Conservation (phyloP, 352 stramenopile species). For the Pythium rhizo-oryzae region DNA sequence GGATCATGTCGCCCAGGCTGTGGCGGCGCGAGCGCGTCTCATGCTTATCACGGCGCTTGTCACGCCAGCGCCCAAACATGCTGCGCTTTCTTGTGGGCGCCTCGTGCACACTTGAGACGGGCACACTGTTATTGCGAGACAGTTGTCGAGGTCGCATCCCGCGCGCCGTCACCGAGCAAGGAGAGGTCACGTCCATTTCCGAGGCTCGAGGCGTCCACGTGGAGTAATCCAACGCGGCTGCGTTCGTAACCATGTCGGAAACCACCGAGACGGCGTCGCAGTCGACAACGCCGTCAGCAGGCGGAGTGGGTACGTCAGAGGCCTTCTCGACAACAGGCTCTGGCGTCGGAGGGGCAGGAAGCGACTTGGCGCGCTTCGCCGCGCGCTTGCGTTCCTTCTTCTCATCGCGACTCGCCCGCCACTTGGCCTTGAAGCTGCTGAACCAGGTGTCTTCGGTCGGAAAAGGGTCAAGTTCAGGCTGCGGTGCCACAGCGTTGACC, state of each 20-base stretch:
- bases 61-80: slow-evolving; percentile 4
- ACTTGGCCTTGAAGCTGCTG: slow-evolving; percentile 9
- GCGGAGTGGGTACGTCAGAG: not conserved
- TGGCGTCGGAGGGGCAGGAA: not conserved
- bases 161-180: slow-evolving; percentile 4
- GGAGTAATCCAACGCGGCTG: not conserved
- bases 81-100: not conserved
- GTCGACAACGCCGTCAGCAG: not conserved
- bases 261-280: slow-evolving; percentile 4
- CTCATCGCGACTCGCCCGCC: slow-evolving; percentile 6
- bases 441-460: slow-evolving; percentile 4
- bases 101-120: not conserved
- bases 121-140: not conserved
- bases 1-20: not conserved
- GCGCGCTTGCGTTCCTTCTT: not conserved
- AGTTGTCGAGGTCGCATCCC: not conserved
- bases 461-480: not conserved
- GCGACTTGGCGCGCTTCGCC: not conserved
- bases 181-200: slow-evolving; percentile 5
- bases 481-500: not conserved
- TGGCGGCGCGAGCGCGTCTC: slow-evolving; percentile 3
- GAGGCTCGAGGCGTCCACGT: not conserved
- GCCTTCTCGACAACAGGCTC: not conserved
- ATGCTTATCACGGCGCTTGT: not conserved
- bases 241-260: slow-evolving; percentile 4